Base-by-base conservation (phyloP, 768 basidiomycete species). In the Leccinum truebloodii region DNA sequence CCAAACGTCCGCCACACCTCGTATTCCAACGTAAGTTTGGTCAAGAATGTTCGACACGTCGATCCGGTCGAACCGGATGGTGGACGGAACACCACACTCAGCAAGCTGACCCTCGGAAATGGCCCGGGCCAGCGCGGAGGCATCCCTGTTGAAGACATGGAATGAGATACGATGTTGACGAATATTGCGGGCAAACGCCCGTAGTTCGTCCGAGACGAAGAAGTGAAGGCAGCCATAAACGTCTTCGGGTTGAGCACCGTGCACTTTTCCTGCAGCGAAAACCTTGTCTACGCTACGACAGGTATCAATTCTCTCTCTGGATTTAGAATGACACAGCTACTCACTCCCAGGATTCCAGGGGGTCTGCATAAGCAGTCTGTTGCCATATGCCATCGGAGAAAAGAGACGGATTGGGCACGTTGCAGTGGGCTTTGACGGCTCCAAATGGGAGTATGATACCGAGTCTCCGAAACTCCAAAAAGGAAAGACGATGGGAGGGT, bases 311-410 rank as follows among this genome's bases (percentile, higher is more conserved):
- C 49, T 60, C 52, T 12, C 34, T 20, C 34, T 20, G 32, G 10
- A 16, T 37, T 30, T 46, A 3, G 9, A 28, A 30, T 3, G 16
- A 20, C 51, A 60, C 20, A 6, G 2, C 20, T 13, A 71, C 78
- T 69, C 63, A 81, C 80, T 82, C 77, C 82, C 83, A 86, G n/a
- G 80, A 79, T 48, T 74, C 74, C 0, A 85, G 73, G 0, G 84
- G 83, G 48, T 78, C 81, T 6, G 78, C 73, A 34, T 68, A 71
- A 37, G 77, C 76, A 14, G 69, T 65, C 52, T 72, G 72, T 24
- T 82, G 63, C 83, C 82, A 85, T 52, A 74, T 67, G 14, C 84
- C 81, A 53, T 74, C 59, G 3, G 76, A 74, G 63, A 83, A 85
- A 52, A 82, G 75, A 35, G 81, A 74, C 18, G 79, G 52, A 55